Base-by-base conservation (phyloP, 2,329 filamentous ascomycete species). In the Claviceps paspali region DNA sequence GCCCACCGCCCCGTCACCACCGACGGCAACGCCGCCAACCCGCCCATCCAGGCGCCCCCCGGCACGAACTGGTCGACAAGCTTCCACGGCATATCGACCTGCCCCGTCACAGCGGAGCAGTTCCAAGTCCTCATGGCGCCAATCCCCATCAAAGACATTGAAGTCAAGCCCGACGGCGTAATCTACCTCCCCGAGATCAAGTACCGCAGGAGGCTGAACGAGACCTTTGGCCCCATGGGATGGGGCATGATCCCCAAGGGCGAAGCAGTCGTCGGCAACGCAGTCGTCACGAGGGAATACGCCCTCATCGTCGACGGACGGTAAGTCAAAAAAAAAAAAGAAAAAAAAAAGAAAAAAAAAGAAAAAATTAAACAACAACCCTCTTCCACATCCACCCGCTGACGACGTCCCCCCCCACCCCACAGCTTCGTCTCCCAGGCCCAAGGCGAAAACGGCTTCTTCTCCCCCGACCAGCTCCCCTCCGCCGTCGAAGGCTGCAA, bases 141-240 rank as follows among this genome's bases (percentile, higher is more conserved):
- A 2, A 56, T 93, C 10, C 63, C 75, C 38, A 62, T 71, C 0
- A 70, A 78, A 33, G 88, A 96, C 59, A 78, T 98, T 38, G 91
- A 98, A 65, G 81, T 98, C 54, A 98, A 98, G 65, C 88, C 91
- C 23, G 91, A 98, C 62, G 91, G 91, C 24, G 88, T 98, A 48
- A 67, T 96, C 41, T 98, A 96, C 57, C 67, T 98, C 41, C 91
- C 91, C 10, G 91, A 98, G 68, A 96, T 98, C 67, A 95, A 96
- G 64, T 98, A 98, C 63, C 68, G 91, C 31, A 68, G 88, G 44
- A 88, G 93, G 45, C 61, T 98, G 50, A 95, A 96, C 57, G 66
- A 69, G 50, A 85, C 86, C 0, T 98, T 98, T 61, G 88, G 91
- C 0, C 91, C 91, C 0, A 91, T 92, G 38, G 91, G 82, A 6